Conservation (phyloP, 2,329 filamentous ascomycete genomes). For the Oidium heveae region DNA sequence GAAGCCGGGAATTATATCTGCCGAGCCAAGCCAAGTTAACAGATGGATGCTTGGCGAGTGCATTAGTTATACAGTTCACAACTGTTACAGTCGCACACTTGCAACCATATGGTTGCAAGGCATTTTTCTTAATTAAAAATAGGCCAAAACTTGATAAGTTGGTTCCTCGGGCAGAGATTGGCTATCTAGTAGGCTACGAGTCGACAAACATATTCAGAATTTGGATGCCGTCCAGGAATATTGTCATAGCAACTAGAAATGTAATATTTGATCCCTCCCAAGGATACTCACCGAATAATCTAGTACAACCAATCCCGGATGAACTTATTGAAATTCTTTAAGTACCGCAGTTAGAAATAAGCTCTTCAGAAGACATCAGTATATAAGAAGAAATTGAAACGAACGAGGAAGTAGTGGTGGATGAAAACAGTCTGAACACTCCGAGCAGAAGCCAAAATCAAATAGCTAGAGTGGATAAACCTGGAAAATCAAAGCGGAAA, state of each 20-base stretch:
- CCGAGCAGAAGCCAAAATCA: background rate
- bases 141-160: background rate
- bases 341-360: background rate
- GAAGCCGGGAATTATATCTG: too few species aligned
- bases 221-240: background rate
- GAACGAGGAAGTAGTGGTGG: background rate
- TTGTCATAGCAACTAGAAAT: background rate
- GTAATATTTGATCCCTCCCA: background rate
- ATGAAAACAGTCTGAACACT: background rate
- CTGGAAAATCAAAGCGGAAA: background rate
- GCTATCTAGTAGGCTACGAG: background rate
- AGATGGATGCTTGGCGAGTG: too few species aligned
- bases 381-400: background rate
- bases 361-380: background rate
- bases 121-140: background rate
- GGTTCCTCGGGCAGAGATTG: background rate
- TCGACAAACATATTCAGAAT: too few species aligned
- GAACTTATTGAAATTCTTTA: background rate
- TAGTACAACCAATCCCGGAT: background rate
- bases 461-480: background rate
- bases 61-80: too few species aligned
- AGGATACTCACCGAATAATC: background rate
- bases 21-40: too few species aligned
- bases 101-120: background rate
- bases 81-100: too few species aligned